Conservation (phyloP, 2,329 filamentous ascomycete species). For the Tolypocladium cylindrosporum region DNA sequence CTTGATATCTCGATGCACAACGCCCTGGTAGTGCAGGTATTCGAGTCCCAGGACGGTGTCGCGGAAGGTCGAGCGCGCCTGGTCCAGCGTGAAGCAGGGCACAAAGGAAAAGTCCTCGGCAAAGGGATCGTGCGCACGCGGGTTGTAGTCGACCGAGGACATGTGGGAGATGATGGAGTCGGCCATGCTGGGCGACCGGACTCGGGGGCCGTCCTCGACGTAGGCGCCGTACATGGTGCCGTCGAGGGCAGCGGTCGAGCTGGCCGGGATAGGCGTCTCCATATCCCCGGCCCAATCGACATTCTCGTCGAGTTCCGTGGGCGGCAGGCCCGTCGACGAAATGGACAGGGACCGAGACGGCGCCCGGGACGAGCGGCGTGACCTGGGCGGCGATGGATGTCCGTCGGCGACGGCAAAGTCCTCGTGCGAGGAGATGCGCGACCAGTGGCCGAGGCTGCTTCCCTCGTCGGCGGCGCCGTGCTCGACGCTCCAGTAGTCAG, state of each 20-base stretch:
- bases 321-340: conserved; percentile 24
- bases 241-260: conserved; percentile 53
- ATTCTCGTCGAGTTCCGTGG: conserved; percentile 22
- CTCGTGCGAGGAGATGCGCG: conserved; percentile 31
- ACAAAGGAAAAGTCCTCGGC: conserved; percentile 89
- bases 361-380: conserved; percentile 31
- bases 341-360: conserved; percentile 38
- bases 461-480: conserved; percentile 53
- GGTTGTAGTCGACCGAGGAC: conserved; percentile 53
- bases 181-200: conserved; percentile 69
- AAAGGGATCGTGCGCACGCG: conserved; percentile 51
- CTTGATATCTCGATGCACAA: conserved; percentile 78
- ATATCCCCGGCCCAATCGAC: conserved; percentile 38
- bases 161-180: conserved; percentile 66
- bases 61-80: conserved; percentile 76
- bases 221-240: conserved; percentile 72
- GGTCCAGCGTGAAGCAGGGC: conserved; percentile 78
- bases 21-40: conserved; percentile 82
- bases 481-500: conserved; percentile 76
- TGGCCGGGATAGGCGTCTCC: conserved; percentile 40
- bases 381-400: conserved; percentile 26
- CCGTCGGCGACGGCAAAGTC: conserved; percentile 26
- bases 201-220: conserved; percentile 46
- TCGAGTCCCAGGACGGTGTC: conserved; percentile 90
- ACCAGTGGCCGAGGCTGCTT: conserved; percentile 27